phyloP scores from a whole-genome alignment of 2,329 filamentous ascomycete genomes.

The Capronia americana region DNA sequence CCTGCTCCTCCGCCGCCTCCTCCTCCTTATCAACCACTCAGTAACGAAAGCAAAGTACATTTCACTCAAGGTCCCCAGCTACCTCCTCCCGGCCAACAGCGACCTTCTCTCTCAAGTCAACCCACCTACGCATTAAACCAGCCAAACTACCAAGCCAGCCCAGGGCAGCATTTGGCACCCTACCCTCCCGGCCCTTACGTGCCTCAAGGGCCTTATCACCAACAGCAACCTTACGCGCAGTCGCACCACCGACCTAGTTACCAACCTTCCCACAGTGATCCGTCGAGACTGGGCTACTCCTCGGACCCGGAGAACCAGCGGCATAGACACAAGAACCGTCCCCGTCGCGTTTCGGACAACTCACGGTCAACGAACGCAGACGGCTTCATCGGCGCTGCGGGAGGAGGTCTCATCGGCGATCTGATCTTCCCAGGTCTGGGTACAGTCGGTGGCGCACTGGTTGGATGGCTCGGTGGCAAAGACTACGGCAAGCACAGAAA shows the following conservation, averaged over 20 bases:
- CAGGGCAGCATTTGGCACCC: constrained; percentile 20
- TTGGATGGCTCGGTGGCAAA: constrained; percentile 40
- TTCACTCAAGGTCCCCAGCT: constrained; percentile 27
- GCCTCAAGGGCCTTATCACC: constrained; percentile 26
- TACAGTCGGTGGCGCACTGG: constrained; percentile 39
- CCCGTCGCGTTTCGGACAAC: constrained; percentile 29
- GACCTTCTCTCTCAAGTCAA: constrained; percentile 32
- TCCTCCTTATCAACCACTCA: constrained; percentile 37
- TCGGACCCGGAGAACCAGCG: constrained; percentile 40
- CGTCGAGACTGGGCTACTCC: constrained; percentile 29
- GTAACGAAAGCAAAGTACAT: constrained; percentile 33
- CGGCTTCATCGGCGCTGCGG: constrained; percentile 39
- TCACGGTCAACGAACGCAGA: constrained; percentile 38
- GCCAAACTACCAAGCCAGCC: constrained; percentile 26
- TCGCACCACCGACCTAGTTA: constrained; percentile 20
- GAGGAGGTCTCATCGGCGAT: constrained; percentile 40
- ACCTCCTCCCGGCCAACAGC: constrained; percentile 23
- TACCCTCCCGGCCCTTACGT: constrained; percentile 26
- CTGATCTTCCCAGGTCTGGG: constrained; percentile 41
- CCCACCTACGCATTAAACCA: constrained; percentile 26
- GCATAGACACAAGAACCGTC: constrained; percentile 33
- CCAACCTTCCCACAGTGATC: constrained; percentile 19
- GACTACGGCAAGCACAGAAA: constrained; percentile 40
- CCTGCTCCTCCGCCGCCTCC: constrained; percentile 36
- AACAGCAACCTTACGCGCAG: constrained; percentile 25